Conservation (phyloP, 192 early-diverging fungal genomes). For the Blastocladiella britannica region DNA sequence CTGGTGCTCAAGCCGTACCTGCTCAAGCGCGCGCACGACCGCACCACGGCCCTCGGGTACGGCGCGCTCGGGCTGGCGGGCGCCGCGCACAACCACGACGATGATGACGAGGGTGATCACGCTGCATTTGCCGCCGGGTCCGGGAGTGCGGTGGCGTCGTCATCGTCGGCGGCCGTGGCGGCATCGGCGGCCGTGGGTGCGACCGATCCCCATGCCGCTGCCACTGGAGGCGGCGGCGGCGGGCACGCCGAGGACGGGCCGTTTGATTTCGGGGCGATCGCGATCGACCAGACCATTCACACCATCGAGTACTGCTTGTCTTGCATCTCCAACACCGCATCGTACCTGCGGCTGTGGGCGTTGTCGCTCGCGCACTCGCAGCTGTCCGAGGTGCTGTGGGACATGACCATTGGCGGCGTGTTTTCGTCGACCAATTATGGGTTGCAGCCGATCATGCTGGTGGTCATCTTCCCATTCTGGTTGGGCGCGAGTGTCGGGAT, state of each 20-base stretch:
- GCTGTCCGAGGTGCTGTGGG: conserved; percentile 89
- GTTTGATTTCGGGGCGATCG: conserved; percentile 87
- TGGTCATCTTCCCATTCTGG: conserved; percentile 71
- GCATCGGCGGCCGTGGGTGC: background rate
- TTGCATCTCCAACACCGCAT: conserved; percentile 95
- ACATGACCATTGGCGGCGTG: conserved; percentile 55
- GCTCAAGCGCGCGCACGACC: conserved; percentile 58
- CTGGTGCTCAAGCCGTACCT: conserved; percentile 77
- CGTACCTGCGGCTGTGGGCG: conserved; percentile 97
- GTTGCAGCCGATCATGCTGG: conserved; percentile 43
- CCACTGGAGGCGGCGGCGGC: conserved; percentile 13
- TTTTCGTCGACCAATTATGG: conserved; percentile 20
- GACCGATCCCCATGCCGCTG: conserved; percentile 5
- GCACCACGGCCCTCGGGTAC: conserved; percentile 52
- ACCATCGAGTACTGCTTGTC: conserved; percentile 95
- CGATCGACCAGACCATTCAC: conserved; percentile 96
- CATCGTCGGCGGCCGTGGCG: conserved; percentile 1
- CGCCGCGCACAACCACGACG: conserved; percentile 20
- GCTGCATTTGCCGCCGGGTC: background rate
- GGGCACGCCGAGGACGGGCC: conserved; percentile 26
- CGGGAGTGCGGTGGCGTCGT: background rate
- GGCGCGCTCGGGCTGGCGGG: conserved; percentile 28
- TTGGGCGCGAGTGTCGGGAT: conserved; percentile 61
- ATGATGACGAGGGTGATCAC: conserved; percentile 29
- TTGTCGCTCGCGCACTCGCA: conserved; percentile 93